Percentiles rank a stretch among this genome's conserved stretches.
phyloP scores from a whole-genome alignment of 176 grass and related monocot species.

The Tillandsia fasciculata region DNA sequence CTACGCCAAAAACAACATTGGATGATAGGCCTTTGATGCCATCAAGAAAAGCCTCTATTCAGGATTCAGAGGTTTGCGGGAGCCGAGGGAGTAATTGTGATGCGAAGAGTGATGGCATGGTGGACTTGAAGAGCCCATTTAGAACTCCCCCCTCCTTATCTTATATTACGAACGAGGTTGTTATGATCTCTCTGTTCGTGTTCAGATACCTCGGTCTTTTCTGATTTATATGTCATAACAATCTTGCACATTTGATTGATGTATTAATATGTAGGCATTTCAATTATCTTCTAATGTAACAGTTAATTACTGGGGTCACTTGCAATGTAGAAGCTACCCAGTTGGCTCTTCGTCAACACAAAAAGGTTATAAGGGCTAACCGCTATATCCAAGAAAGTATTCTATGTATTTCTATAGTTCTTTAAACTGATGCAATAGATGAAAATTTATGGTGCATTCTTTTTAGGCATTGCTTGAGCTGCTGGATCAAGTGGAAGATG shows the following conservation, averaged over 20 bases:
- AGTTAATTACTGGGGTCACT: slow-evolving; percentile 24
- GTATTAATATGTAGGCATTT: background rate
- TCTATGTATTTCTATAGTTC: background rate
- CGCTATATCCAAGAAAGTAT: background rate
- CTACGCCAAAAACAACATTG: slow-evolving; percentile 16
- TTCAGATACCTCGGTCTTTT: background rate
- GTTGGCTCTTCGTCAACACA: slow-evolving; percentile 41
- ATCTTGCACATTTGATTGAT: background rate
- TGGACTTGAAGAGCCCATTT: slow-evolving; percentile 59
- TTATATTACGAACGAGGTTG: slow-evolving; percentile 52
- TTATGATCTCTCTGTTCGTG: background rate
- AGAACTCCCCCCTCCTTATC: slow-evolving; percentile 68
- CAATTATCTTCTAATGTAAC: background rate
- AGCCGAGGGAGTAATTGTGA: slow-evolving; percentile 23
- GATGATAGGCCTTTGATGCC: background rate
- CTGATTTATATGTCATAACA: background rate
- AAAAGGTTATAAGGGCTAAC: slow-evolving; percentile 46
- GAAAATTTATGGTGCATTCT: slow-evolving; percentile 12
- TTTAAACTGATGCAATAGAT: slow-evolving; percentile 7
- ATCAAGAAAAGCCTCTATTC: slow-evolving; percentile 22
- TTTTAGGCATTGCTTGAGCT: slow-evolving; percentile 73
- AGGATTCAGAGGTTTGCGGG: slow-evolving; percentile 11
- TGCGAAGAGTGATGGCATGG: slow-evolving; percentile 16
- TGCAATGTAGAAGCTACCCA: slow-evolving; percentile 36
- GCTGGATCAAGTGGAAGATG: slow-evolving; percentile 96